These are phyloP conservation scores for Letharia lupina DNA, from an alignment of 495 filamentous ascomycete genomes.

Conservation along the genomic window DNA sequence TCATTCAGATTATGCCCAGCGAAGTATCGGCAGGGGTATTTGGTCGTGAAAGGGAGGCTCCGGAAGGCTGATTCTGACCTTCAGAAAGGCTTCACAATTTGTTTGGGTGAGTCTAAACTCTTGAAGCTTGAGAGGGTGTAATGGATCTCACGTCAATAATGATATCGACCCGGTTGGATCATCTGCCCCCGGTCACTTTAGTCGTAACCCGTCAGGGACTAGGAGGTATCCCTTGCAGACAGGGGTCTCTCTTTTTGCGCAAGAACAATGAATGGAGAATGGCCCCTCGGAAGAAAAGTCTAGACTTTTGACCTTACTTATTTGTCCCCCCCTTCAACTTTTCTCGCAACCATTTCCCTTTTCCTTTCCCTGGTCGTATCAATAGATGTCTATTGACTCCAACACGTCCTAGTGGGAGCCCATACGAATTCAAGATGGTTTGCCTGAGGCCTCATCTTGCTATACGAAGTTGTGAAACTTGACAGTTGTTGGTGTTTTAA, in stretches of 20 bases:
- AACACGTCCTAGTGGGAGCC: neutral
- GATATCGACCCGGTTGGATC: neutral
- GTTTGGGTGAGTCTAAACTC: neutral
- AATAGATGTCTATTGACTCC: neutral
- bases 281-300: neutral
- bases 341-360: neutral
- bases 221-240: neutral
- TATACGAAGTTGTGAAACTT: neutral
- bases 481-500: conserved; percentile 3
- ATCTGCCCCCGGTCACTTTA: neutral
- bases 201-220: neutral
- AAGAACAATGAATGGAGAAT: neutral
- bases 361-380: neutral
- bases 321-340: neutral
- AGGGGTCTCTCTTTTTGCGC: conserved; percentile 1
- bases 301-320: conserved; percentile 1
- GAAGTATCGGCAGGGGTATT: neutral
- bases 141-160: neutral
- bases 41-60: neutral
- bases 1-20: neutral
- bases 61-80: neutral
- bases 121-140: neutral
- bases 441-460: neutral
- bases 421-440: neutral
- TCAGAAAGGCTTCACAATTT: neutral